These are phyloP conservation scores for Chimonanthus praecox DNA, from an alignment of 164 flowering plant genomes.

Conservation along the genomic window DNA sequence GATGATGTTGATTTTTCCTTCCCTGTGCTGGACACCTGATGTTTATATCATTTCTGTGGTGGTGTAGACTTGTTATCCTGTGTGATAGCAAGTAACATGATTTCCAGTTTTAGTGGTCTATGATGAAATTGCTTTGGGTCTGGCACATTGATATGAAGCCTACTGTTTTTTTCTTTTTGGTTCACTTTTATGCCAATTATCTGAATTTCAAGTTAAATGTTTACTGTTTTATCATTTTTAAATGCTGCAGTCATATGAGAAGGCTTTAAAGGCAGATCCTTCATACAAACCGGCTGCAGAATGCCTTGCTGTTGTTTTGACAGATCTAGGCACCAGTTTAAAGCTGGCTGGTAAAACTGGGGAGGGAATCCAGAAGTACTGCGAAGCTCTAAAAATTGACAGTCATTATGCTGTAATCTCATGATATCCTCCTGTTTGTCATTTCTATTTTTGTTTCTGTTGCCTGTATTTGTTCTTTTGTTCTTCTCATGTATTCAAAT, in stretches of 20 bases:
- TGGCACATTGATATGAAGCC: background rate
- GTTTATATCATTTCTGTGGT: too few species aligned
- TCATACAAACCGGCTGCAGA: constrained; percentile 92
- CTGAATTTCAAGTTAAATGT: background rate
- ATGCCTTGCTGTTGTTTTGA: constrained; percentile 88
- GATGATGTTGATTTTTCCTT: too few species aligned
- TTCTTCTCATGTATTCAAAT: background rate
- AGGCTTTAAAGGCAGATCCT: constrained; percentile 78
- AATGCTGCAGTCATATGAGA: constrained; percentile 75
- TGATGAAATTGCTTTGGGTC: too few species aligned
- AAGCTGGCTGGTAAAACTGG: constrained; percentile 97
- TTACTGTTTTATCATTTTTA: background rate
- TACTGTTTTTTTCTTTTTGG: background rate
- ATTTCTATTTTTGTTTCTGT: background rate
- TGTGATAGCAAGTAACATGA: too few species aligned
- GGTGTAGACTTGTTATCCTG: too few species aligned
- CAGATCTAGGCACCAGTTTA: constrained; percentile 95
- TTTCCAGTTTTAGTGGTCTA: too few species aligned
- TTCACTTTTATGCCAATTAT: background rate
- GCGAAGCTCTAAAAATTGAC: constrained; percentile 89
- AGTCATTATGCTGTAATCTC: constrained; percentile 89
- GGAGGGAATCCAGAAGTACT: constrained; percentile 92
- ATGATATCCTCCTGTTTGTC: constrained; percentile 7
- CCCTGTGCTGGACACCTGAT: too few species aligned
- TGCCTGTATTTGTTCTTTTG: constrained; percentile 2